Base-by-base conservation (phyloP, 1,284 basidiomycete species). In the Cryptococcus sp. region DNA sequence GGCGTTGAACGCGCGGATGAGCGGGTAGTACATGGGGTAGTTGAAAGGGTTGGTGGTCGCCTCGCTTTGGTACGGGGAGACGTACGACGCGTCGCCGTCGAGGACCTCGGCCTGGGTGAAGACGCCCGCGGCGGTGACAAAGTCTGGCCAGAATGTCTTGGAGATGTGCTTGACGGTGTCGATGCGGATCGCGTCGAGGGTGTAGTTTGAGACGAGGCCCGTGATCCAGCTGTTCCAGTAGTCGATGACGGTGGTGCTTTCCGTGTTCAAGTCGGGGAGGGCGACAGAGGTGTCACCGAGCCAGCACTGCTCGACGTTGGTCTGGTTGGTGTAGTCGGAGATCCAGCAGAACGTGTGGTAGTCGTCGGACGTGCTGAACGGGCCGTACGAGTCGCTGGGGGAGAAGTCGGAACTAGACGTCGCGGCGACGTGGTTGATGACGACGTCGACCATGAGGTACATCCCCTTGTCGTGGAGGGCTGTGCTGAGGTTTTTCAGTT, bases 21-120 rank as follows among this genome's bases (percentile, higher is more conserved):
- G 70, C 5, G 81, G 81, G 66, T 79, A 82, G 67, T 83, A 85
- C 54, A 80, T 75, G 1, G 84, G 82, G 64, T 85, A 86, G 71
- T 85, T 83, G 65, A 86, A 80, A 22, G 84, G 80, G 47, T 82
- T 81, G 70, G 83, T 80, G 27, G 78, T 75, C 1, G 47, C 67
- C 50, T 82, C 74, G 57, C 66, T 69, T 59, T 80, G 78, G 57
- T 78, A 79, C 8, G 56, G 47, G 1, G 59, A 70, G 20, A 77
- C 70, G 56, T 76, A 79, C 10, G 59, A 31, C 2, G 75, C 60
- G 56, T 74, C 69, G 35, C 73, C 75, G 53, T 77, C 70, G 19
- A 80, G 67, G 39, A 82, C 75, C 62, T 82, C 81, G 7, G 80
- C 81, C 49, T 81, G 63, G 38, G 75, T 74, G 57, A 76, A 80